Base-by-base conservation (phyloP, 352 stramenopile species). In the Pythium folliculosum region DNA sequence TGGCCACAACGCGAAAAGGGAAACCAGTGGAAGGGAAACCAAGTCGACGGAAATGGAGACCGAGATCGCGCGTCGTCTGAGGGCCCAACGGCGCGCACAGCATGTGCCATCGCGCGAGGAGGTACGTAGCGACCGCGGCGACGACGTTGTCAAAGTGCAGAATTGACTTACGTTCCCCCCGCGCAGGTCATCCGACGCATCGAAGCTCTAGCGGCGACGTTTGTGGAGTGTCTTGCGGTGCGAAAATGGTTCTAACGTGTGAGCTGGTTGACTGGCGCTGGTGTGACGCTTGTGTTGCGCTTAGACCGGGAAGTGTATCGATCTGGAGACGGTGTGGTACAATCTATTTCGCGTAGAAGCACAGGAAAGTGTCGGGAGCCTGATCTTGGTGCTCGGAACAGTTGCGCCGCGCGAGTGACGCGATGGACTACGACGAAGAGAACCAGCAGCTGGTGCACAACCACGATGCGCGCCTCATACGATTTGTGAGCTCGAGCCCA, bases 391-490 rank as follows among this genome's bases (percentile, higher is more conserved):
- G 35, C 23, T 53, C 16, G 40, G 5, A 27, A 37, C 40, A 95
- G 87, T 57, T 95, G 27, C 86, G 86, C 43, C 79, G 87, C 14
- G 69, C 70, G 50, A 76, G 62, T 14, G 70, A 73, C 19, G 73
- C 84, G 2, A 84, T 94, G 78, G 66, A 71, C 8, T 95, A 88
- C 63, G 81, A 94, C 38, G 61, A 76, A 32, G 73, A 85, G 30
- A 74, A 73, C 7, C 65, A 87, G n/a, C 71, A 72, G 2, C 64
- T 93, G 22, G 25, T 81, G 14, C 87, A 95, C 55, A 77, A 70
- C 17, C 80, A 86, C 9, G 75, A 85, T 0, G 91, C 71, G 44
- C 77, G 82, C 13, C 53, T 82, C 17, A 77, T 95, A 13, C 80
- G 73, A 61, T 65, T 95, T 70, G 88, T 94, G 75, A 9, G 40